Conservation (phyloP, 352 stramenopile genomes). For the Bremia lactucae region DNA sequence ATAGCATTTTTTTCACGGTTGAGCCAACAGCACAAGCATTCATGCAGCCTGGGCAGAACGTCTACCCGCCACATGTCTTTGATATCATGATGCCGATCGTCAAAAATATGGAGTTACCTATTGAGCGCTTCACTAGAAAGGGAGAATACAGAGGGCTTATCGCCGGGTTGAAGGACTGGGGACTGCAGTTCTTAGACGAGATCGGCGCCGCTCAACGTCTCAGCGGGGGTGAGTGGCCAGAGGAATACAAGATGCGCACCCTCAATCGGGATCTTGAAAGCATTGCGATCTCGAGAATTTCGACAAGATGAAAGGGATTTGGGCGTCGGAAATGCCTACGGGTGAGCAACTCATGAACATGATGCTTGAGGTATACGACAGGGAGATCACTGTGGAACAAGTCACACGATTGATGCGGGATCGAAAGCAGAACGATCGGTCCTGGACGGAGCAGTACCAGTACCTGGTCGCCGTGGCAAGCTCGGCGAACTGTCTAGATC, state of each 20-base stretch:
- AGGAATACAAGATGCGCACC: not conserved
- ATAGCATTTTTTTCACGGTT: no score
- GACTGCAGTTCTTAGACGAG: not conserved
- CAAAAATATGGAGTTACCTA: no score
- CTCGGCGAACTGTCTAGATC: not conserved
- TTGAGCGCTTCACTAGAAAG: no score
- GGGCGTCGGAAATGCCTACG: not conserved
- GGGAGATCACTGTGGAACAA: no score
- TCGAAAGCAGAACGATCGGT: not conserved
- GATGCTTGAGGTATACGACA: constrained; percentile 2
- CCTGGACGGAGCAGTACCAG: constrained; percentile 2
- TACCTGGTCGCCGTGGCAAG: not conserved
- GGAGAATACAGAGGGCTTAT: not conserved
- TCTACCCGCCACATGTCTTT: no score
- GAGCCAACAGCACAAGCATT: no score
- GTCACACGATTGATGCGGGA: no score
- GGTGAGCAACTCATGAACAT: not conserved
- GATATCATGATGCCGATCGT: no score
- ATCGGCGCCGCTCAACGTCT: not conserved
- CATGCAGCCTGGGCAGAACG: no score
- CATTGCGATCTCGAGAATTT: not conserved
- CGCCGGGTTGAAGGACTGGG: constrained; percentile 1
- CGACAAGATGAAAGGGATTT: not conserved
- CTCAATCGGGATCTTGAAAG: not conserved
- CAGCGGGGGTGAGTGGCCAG: not conserved